Conservation (phyloP, 805 yeast genomes). For the Hanseniaspora clermontiae region DNA sequence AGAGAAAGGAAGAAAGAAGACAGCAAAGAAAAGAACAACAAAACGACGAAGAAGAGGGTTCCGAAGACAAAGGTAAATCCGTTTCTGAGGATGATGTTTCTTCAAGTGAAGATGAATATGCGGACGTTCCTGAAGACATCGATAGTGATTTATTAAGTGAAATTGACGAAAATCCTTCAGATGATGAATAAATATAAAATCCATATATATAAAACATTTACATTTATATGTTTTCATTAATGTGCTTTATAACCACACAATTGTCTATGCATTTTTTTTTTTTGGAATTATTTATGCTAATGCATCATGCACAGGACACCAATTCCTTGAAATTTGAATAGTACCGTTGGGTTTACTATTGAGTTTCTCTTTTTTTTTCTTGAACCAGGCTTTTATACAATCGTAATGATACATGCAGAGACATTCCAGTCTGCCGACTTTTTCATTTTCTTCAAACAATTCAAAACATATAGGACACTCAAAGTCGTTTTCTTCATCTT, state of each 20-base stretch:
- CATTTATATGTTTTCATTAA: background rate
- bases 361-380: conserved; percentile 49
- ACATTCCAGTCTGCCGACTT: conserved; percentile 86
- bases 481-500: conserved; percentile 26
- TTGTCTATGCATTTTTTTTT: background rate
- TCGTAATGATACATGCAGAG: conserved; percentile 84
- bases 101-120: conserved; percentile 28
- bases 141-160: conserved; percentile 39
- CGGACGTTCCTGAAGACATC: conserved; percentile 34
- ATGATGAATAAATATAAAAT: background rate
- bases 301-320: conserved; percentile 39
- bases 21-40: conserved; percentile 25
- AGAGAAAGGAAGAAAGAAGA: conserved; percentile 48
- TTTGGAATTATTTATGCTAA: background rate
- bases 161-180: conserved; percentile 26
- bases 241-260: background rate
- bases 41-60: conserved; percentile 21
- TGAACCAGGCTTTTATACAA: conserved; percentile 87
- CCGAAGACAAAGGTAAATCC: conserved; percentile 18
- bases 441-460: conserved; percentile 71
- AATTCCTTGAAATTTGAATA: conserved; percentile 32
- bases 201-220: background rate
- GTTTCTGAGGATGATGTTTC: conserved; percentile 17
- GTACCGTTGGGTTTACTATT: conserved; percentile 15
- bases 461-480: conserved; percentile 95